Base-by-base conservation (phyloP, 768 basidiomycete species). In the Amanita pallidorosea region DNA sequence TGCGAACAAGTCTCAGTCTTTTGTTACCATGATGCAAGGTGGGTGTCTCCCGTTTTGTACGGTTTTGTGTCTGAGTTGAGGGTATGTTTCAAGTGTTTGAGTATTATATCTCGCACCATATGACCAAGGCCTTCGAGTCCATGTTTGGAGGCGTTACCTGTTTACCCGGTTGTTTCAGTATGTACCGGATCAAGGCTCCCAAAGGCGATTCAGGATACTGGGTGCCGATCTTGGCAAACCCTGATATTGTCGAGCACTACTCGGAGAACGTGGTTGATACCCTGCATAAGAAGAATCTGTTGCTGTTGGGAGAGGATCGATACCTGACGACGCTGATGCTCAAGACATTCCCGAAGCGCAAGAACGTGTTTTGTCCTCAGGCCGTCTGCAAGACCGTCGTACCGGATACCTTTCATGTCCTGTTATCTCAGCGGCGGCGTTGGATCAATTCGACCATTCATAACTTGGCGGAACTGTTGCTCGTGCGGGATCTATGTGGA, bases 11-110 rank as follows among this genome's bases (percentile, higher is more conserved):
- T 83, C 85, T 13, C 95, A 98, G 63, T 93, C 93, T 9, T 97
- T 95, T 73, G 94, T 98, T 40, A 97, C 95, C 13, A 98, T 99
- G 96, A 98, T 99, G 69, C 96, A 99, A 77, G 94, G 95, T 94
- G 51, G 42, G 88, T 69, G 41, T 31, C 38, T 15, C 38, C 41
- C 23, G 55, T 38, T 51, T 27, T 34, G 33, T 47, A 23, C 34
- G 13, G 15, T 8, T 15, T 41, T 41, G 34, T 45, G 29, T 34
- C 49, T 38, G 29, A 43, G 38, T 54, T 42, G 55, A 61, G 13
- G 61, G 33, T 50, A 23, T 27, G 52, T 54, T 51, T 13, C 57
- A 97, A n/a, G 96, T 98, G 51, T 99, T 99, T 65, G 95, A 99
- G 68, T 99, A 99, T 67, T 99, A 98, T 74, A 96, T 97, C 69